Conservation (phyloP, 2,329 filamentous ascomycete species). For the Colletotrichum melonis region DNA sequence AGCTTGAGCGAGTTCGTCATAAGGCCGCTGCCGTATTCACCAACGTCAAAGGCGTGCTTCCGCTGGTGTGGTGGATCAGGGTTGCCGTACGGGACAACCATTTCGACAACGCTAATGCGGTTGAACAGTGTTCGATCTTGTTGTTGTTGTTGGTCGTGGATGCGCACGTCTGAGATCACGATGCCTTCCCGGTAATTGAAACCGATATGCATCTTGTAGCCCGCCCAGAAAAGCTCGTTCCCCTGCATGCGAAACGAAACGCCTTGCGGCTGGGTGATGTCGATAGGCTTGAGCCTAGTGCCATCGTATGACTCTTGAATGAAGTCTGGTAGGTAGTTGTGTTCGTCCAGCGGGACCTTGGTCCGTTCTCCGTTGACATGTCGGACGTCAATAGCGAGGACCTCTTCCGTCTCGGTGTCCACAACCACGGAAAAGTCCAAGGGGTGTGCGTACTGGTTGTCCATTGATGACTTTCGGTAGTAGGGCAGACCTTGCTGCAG, state of each 20-base stretch:
- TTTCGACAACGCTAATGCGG: background rate
- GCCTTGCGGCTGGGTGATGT: background rate
- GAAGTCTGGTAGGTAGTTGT: constrained; percentile 59
- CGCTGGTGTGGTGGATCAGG: constrained; percentile 67
- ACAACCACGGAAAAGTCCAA: constrained; percentile 56
- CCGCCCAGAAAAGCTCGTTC: background rate
- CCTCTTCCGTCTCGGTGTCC: constrained; percentile 57
- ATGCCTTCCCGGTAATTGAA: background rate
- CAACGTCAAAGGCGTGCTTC: constrained; percentile 76
- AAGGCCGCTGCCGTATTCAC: constrained; percentile 68
- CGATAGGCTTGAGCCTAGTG: background rate
- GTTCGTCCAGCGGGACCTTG: constrained; percentile 63
- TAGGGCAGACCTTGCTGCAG: background rate
- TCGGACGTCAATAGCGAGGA: constrained; percentile 57
- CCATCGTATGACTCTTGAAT: background rate
- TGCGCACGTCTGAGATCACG: background rate
- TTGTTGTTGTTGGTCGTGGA: background rate
- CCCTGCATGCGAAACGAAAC: background rate
- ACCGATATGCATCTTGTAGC: background rate
- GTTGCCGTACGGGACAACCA: background rate
- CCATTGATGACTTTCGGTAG: background rate
- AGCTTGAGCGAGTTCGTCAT: constrained; percentile 73
- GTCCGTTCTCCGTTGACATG: constrained; percentile 66
- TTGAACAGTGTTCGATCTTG: background rate
- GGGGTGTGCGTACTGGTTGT: constrained; percentile 42